These are phyloP conservation scores for Schwanniomyces pseudopolymorphus DNA, from an alignment of 805 yeast genomes.

Conservation along the genomic window DNA sequence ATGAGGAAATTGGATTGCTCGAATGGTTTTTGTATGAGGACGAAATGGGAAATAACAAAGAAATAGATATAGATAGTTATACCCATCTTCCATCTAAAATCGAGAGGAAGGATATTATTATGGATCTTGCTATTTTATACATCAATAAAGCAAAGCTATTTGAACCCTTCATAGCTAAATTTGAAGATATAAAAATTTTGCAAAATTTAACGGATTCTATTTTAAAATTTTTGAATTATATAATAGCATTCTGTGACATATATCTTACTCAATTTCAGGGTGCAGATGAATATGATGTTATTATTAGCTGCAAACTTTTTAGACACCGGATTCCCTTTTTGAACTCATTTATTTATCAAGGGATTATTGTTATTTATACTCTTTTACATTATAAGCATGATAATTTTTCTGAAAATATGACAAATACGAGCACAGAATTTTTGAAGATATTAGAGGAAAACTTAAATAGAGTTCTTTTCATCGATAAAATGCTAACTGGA, in stretches of 20 bases:
- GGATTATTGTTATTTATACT: conserved; percentile 50
- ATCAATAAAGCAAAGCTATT: conserved; percentile 52
- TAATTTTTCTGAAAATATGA: conserved; percentile 9
- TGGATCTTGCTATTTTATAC: conserved; percentile 48
- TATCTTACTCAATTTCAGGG: conserved; percentile 11
- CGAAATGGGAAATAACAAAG: conserved; percentile 3
- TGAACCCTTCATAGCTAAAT: conserved; percentile 48
- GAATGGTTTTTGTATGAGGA: conserved; percentile 22
- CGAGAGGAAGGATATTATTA: conserved; percentile 34
- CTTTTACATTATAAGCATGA: conserved; percentile 44
- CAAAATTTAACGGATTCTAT: conserved; percentile 39
- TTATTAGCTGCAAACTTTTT: conserved; percentile 34
- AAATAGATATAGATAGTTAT: conserved; percentile 4
- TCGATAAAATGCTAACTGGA: conserved; percentile 22
- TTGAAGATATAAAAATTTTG: conserved; percentile 24
- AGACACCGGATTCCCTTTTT: conserved; percentile 45
- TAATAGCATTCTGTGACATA: conserved; percentile 25
- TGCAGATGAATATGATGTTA: conserved; percentile 3
- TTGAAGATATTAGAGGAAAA: conserved; percentile 21
- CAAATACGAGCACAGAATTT: conserved; percentile 12
- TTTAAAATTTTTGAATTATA: conserved; percentile 36
- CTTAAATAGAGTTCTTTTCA: conserved; percentile 19
- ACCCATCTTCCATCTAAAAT: conserved; percentile 19
- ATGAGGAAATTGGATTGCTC: conserved; percentile 38
- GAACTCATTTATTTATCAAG: conserved; percentile 51